phyloP scores from a whole-genome alignment of 805 yeast genomes.

The Danielia reshetovae region DNA sequence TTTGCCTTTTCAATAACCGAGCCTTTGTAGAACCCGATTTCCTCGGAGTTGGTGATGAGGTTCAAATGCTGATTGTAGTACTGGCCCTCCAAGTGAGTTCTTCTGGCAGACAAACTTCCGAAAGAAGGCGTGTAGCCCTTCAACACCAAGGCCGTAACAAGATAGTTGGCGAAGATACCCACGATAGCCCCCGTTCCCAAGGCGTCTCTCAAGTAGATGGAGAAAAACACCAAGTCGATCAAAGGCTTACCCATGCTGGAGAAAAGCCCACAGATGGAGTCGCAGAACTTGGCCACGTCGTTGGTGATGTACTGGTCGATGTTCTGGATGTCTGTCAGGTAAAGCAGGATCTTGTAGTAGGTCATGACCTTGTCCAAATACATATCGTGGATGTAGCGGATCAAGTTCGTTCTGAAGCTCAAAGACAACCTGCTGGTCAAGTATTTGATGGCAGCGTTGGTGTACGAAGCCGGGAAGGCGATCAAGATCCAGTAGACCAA shows the following conservation, averaged over 20 bases:
- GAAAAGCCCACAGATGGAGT: slow-evolving; percentile 75
- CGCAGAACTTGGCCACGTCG: slow-evolving; percentile 77
- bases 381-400: slow-evolving; percentile 85
- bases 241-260: slow-evolving; percentile 90
- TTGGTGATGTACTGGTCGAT: slow-evolving; percentile 85
- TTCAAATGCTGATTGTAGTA: slow-evolving; percentile 84
- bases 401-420: slow-evolving; percentile 78
- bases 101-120: slow-evolving; percentile 68
- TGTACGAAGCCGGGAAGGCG: slow-evolving; percentile 90
- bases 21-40: slow-evolving; percentile 92
- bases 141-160: slow-evolving; percentile 70
- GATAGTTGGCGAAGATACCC: slow-evolving; percentile 79
- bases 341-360: slow-evolving; percentile 75
- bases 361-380: slow-evolving; percentile 78
- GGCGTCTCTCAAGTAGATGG: slow-evolving; percentile 77
- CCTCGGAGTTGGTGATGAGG: slow-evolving; percentile 85
- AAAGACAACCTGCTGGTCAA: slow-evolving; percentile 72
- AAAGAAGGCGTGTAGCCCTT: slow-evolving; percentile 79
- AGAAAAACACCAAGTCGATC: slow-evolving; percentile 79
- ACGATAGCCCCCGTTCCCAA: slow-evolving; percentile 82
- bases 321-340: slow-evolving; percentile 52
- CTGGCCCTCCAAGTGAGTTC: slow-evolving; percentile 80
- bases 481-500: slow-evolving; percentile 81
- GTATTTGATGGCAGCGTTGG: slow-evolving; percentile 84
- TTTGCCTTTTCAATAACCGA: slow-evolving; percentile 70